Base-by-base conservation (phyloP, 208 protist genomes). In the Borovskyia barvae region DNA sequence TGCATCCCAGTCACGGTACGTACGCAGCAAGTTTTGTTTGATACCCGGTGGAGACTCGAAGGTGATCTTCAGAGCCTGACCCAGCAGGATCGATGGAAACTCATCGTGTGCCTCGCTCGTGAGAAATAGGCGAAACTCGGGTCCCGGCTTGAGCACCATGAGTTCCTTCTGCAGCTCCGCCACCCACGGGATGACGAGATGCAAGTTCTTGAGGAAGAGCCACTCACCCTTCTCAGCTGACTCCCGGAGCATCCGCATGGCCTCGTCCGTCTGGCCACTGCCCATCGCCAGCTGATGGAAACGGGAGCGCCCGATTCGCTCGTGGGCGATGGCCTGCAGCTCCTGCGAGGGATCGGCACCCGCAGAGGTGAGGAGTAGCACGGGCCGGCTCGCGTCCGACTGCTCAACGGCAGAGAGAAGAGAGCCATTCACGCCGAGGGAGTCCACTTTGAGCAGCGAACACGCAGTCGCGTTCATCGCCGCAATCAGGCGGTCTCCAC, bases 121-220 rank as follows among this genome's bases (percentile, higher is more conserved):
- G 25, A 99, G 77, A 67, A 97, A 98, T 19, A 99, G 67, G 19
- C 95, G 84, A 73, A 98, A 99, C 24, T 89, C 72, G 14, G 62
- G 20, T 60, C 98, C 75, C 15, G 82, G 80, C 40, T 82, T 85
- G 28, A 98, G 69, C 19, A 80, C 50, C 42, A 77, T 90, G 37
- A 99, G 71, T 66, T 96, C 88, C 76, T 98, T 97, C 63, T 98
- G 92, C 42, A 98, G 80, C 41, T 70, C 37, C 5, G 79, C 65
- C 37, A 98, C 84, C 97, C 97, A 99, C 40, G 79, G 76, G 51
- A 97, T 88, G 28, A 98, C 97, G 15, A 99, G 82, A 66, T 99
- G 97, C 14, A 98, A 55, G 76, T 99, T 99, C 78, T 99, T 99
- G 35, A 99, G 72, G 59, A 97, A 94, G 7, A 98, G 62, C 96